These are phyloP conservation scores for Pisolithus sp. DNA, from an alignment of 768 basidiomycete species.

Conservation along the genomic window DNA sequence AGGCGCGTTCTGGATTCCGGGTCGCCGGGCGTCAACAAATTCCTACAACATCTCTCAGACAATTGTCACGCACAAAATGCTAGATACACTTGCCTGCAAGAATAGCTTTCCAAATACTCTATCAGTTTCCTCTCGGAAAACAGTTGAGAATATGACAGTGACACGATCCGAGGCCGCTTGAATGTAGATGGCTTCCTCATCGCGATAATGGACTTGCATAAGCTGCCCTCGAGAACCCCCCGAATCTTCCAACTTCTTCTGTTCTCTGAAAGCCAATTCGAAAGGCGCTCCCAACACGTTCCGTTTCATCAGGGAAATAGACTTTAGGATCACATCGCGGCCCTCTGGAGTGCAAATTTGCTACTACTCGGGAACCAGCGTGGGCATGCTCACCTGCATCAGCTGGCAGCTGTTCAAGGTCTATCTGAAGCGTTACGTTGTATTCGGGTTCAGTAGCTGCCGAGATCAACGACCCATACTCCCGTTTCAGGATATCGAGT, in stretches of 20 bases:
- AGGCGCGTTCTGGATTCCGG: constrained; percentile 26
- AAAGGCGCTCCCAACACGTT: constrained; percentile 95
- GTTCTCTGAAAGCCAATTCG: constrained; percentile 76
- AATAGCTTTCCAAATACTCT: constrained; percentile 97
- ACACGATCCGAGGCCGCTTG: constrained; percentile 92
- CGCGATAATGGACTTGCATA: constrained; percentile 92
- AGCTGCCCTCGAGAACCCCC: constrained; percentile 67
- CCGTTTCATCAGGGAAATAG: constrained; percentile 81
- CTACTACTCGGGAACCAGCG: background rate
- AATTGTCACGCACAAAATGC: background rate
- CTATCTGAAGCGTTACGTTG: constrained; percentile 80
- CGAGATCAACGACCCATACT: constrained; percentile 72
- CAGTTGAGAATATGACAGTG: constrained; percentile 94
- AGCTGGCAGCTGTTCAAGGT: constrained; percentile 79
- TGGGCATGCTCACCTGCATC: constrained; percentile 55
- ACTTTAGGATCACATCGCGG: constrained; percentile 72
- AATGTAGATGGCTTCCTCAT: constrained; percentile 95
- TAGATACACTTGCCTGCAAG: constrained; percentile 62
- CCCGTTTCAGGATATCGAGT: constrained; percentile 64
- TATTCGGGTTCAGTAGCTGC: constrained; percentile 78
- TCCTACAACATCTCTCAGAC: constrained; percentile 45
- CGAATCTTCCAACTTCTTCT: constrained; percentile 76
- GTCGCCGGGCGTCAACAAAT: constrained; percentile 95
- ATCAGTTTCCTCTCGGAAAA: constrained; percentile 97
- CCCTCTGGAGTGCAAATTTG: constrained; percentile 46